Evolutionary conservation across 169 alveolate genomes (phyloP).

Genomic region (Eimeria maxima): DNA sequence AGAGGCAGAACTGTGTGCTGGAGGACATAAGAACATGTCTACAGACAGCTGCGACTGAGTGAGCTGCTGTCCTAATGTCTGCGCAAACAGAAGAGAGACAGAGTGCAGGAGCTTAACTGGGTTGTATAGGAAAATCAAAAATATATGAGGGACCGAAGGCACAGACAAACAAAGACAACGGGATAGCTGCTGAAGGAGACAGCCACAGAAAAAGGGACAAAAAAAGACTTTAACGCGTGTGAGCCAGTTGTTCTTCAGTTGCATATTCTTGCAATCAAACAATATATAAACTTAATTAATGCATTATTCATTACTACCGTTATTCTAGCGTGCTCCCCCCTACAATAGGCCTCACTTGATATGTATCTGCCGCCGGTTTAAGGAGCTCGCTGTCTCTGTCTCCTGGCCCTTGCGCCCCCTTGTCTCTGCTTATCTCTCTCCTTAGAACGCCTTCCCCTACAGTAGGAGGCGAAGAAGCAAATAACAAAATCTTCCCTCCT

Average conservation of each 20-base stretch:
- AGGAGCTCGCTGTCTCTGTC: constrained; percentile 90
- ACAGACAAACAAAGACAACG: too few species aligned
- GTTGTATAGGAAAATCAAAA: too few species aligned
- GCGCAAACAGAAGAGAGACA: not conserved
- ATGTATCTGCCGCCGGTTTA: constrained; percentile 88
- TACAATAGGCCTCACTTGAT: constrained; percentile 70
- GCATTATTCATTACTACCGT: too few species aligned
- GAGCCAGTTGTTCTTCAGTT: too few species aligned
- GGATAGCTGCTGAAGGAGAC: too few species aligned
- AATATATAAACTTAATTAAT: too few species aligned
- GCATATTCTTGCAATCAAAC: too few species aligned
- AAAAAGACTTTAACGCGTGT: too few species aligned
- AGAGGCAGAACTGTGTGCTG: constrained; percentile 82
- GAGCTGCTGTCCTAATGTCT: constrained; percentile 83
- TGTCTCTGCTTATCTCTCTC: constrained; percentile 83
- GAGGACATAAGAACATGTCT: constrained; percentile 86
- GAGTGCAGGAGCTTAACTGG: too few species aligned
- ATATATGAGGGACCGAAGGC: too few species aligned
- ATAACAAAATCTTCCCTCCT: constrained; percentile 96
- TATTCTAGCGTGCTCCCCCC: too few species aligned
- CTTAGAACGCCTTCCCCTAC: constrained; percentile 88
- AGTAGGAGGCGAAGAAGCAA: constrained; percentile 90
- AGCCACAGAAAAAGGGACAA: too few species aligned
- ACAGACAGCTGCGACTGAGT: constrained; percentile 90
- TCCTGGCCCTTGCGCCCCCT: constrained; percentile 76